Base-by-base conservation (phyloP, 2,329 filamentous ascomycete species). In the Cladosporium phlei region DNA sequence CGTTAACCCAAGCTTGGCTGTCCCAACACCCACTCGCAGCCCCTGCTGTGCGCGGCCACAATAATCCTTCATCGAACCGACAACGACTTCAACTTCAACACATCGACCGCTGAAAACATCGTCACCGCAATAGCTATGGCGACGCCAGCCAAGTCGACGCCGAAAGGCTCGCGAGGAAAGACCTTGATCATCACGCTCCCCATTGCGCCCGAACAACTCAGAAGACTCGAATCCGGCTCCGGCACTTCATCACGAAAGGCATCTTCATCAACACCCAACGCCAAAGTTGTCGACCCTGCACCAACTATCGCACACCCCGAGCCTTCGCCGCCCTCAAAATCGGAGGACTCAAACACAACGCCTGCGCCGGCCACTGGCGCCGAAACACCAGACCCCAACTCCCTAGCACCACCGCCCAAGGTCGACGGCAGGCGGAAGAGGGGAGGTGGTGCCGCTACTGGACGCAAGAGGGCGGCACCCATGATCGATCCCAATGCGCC, bases 371-470 rank as follows among this genome's bases (percentile, higher is more conserved):
- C 54, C 16, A 53, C 56, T 19, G 52, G 51, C 11, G 60, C 57
- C 52, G 67, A 66, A 35, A 62, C 63, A 21, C 60, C 61, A 17
- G 62, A 65, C 47, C 48, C 44, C 46, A 65, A 63, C 56, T 63
- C 69, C 30, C 61, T 73, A 29, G 71, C 71, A 38, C 69, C 74
- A 10, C 69, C 74, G 9, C 70, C 71, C 12, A 65, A 62, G 29
- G 53, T 54, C 28, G 58, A 58, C 46, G 80, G 75, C 5, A 70
- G 75, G 10, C 89, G 87, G 74, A 88, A 87, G 72, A 90, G 90
- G 69, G 67, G 59, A 64, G 70, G 65, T 60, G 68, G 53, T 32
- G 49, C 54, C 14, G 48, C 45, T 24, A 42, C 47, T 22, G 60
- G 58, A n/a, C 52, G 58, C n/a, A 64, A 63, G 52, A 53, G 61